Conservation (phyloP, 768 basidiomycete genomes). For the Heimioporus sp. region DNA sequence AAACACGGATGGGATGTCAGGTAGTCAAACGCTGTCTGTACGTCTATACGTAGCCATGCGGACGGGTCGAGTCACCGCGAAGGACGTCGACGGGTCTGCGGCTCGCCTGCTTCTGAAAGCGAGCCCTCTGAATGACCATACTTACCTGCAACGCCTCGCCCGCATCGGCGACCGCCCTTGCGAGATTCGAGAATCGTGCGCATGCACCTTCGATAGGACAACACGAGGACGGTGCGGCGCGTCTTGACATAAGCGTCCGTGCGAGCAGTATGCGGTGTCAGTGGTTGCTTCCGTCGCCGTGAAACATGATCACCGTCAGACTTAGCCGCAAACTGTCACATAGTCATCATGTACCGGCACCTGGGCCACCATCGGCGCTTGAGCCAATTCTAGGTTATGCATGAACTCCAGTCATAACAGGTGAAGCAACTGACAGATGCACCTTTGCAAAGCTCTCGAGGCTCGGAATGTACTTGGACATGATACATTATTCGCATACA, state of each 20-base stretch:
- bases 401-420: no score
- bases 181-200: no score
- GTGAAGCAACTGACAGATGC: no score
- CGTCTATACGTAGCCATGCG: slow-evolving; percentile 76
- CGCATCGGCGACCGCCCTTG: no score
- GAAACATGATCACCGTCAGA: slow-evolving; percentile 91
- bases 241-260: slow-evolving; percentile 70
- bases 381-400: no score
- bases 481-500: slow-evolving; percentile 12
- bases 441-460: slow-evolving; percentile 44
- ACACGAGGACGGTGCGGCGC: slow-evolving; percentile 92
- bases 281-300: slow-evolving; percentile 84
- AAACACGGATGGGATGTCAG: slow-evolving; percentile 61
- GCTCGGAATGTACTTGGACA: slow-evolving; percentile 42
- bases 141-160: no score
- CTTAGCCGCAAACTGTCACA: slow-evolving; percentile 41
- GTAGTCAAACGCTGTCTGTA: slow-evolving; percentile 80
- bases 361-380: no score
- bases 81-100: not conserved
- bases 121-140: slow-evolving; percentile 88
- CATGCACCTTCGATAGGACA: slow-evolving; percentile 87
- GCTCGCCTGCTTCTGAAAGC: slow-evolving; percentile 77
- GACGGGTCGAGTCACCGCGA: not conserved
- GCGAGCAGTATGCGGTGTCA: slow-evolving; percentile 92
- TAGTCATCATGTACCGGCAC: no score